These are phyloP conservation scores for Irpex rosettiformis DNA, from an alignment of 1,284 basidiomycete species.

Conservation along the genomic window DNA sequence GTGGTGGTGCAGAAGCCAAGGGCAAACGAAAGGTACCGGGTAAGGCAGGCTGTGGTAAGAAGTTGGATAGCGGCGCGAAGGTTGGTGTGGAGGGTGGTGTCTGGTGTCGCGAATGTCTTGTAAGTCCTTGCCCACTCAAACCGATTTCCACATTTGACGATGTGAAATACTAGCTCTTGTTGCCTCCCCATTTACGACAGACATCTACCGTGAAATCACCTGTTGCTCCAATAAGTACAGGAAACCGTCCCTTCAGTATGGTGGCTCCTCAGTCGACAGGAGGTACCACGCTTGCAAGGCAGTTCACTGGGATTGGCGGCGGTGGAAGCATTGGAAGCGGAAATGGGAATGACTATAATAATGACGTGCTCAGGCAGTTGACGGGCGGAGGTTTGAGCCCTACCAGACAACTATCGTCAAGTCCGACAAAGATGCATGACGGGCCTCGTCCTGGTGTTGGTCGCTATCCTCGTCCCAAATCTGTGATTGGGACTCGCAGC, in stretches of 20 bases:
- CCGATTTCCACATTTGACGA: not conserved
- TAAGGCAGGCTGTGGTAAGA: slow-evolving; percentile 76
- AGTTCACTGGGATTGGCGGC: slow-evolving; percentile 62
- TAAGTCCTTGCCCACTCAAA: slow-evolving; percentile 34
- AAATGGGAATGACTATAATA: slow-evolving; percentile 21
- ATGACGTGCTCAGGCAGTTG: slow-evolving; percentile 51
- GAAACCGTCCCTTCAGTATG: slow-evolving; percentile 29
- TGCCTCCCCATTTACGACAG: slow-evolving; percentile 46
- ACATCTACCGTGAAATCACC: slow-evolving; percentile 44
- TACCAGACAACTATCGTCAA: slow-evolving; percentile 43
- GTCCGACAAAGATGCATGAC: slow-evolving; percentile 32
- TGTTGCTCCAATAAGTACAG: slow-evolving; percentile 45
- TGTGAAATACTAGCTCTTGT: slow-evolving; percentile 45
- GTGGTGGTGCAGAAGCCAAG: slow-evolving; percentile 61
- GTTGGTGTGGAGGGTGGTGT: slow-evolving; percentile 63
- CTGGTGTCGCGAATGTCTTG: slow-evolving; percentile 81
- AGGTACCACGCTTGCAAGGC: slow-evolving; percentile 69
- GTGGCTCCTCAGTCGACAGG: slow-evolving; percentile 54
- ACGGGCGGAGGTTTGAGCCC: slow-evolving; percentile 67
- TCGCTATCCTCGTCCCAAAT: slow-evolving; percentile 32
- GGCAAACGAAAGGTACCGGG: slow-evolving; percentile 44
- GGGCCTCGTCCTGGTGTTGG: slow-evolving; percentile 24
- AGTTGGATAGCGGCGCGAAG: slow-evolving; percentile 79
- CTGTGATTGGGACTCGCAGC: slow-evolving; percentile 31
- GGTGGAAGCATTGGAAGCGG: slow-evolving; percentile 15